A percentile compares a stretch with the other conserved stretches of the same genome.
These are phyloP conservation scores for Kandelia obovata DNA, from an alignment of 345 rosid species.

Conservation along the genomic window DNA sequence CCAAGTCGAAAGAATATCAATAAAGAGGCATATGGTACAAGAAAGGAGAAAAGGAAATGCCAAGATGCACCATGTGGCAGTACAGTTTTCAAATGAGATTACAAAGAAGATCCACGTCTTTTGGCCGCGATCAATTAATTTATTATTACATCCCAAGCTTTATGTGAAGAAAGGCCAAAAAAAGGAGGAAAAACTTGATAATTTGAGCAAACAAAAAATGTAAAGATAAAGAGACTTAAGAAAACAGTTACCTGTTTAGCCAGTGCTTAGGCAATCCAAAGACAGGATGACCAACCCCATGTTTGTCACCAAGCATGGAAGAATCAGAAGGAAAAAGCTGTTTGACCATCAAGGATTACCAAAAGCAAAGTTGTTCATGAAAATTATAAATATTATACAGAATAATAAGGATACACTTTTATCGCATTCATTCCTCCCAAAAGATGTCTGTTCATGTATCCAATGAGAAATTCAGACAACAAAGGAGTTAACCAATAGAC, in stretches of 20 bases:
- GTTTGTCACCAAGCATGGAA: conserved; percentile 42
- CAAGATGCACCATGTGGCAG: too few species aligned
- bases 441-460: conserved; percentile 74
- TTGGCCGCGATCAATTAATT: too few species aligned
- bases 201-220: neutral
- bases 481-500: conserved; percentile 23
- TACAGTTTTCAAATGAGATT: too few species aligned
- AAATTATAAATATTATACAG: conserved; percentile 6
- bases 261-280: conserved; percentile 67
- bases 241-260: conserved; percentile 52
- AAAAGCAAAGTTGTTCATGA: conserved; percentile 13
- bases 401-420: conserved; percentile 58
- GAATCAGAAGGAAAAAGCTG: conserved; percentile 51
- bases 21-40: neutral
- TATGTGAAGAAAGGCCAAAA: too few species aligned
- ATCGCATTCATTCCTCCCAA: conserved; percentile 45
- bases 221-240: neutral
- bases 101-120: too few species aligned
- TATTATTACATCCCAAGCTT: too few species aligned
- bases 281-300: conserved; percentile 44
- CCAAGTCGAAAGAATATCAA: conserved; percentile 6
- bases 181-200: neutral
- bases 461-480: conserved; percentile 27
- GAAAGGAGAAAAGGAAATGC: neutral
- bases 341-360: conserved; percentile 48